These are phyloP conservation scores for Physcomitrium patens DNA, from an alignment of 225 moss, liverwort and hornwort species.

Conservation along the genomic window DNA sequence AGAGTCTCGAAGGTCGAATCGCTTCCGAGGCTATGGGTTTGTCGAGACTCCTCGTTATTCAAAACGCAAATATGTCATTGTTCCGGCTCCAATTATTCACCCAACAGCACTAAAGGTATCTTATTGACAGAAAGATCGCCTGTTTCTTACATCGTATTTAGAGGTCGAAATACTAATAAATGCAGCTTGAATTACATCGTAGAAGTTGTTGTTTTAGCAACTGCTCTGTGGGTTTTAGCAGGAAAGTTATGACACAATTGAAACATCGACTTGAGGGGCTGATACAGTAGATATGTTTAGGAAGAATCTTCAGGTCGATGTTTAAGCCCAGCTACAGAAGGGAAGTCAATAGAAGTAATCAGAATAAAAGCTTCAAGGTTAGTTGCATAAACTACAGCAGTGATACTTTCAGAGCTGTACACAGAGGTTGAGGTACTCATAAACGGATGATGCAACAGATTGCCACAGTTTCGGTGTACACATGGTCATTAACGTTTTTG, in stretches of 20 bases:
- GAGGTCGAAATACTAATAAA: conserved; percentile 20
- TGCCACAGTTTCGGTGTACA: not conserved
- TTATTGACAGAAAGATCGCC: conserved; percentile 10
- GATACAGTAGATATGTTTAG: conserved; percentile 1
- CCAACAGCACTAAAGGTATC: conserved; percentile 62
- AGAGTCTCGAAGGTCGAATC: conserved; percentile 71
- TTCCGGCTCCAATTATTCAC: conserved; percentile 58
- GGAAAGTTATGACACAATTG: not conserved
- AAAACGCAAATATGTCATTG: conserved; percentile 47
- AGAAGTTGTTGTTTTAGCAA: conserved; percentile 18
- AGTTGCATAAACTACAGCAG: too few species aligned
- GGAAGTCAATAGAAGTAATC: conserved; percentile 7
- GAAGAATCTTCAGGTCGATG: not conserved
- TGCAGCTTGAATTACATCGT: not conserved
- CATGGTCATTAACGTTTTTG: not conserved
- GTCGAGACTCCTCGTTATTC: conserved; percentile 48
- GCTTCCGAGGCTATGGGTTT: conserved; percentile 54
- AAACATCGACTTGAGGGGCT: not conserved
- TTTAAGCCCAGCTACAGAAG: not conserved
- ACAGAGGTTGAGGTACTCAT: too few species aligned
- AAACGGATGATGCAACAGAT: not conserved
- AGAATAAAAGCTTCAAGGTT: too few species aligned
- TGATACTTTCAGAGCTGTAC: too few species aligned
- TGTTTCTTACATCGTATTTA: conserved; percentile 5
- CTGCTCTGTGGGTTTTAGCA: conserved; percentile 5